Percentiles rank a stretch among this genome's conserved stretches.
phyloP scores from a whole-genome alignment of 768 basidiomycete species.

The Leucocoprinus birnbaumii region DNA sequence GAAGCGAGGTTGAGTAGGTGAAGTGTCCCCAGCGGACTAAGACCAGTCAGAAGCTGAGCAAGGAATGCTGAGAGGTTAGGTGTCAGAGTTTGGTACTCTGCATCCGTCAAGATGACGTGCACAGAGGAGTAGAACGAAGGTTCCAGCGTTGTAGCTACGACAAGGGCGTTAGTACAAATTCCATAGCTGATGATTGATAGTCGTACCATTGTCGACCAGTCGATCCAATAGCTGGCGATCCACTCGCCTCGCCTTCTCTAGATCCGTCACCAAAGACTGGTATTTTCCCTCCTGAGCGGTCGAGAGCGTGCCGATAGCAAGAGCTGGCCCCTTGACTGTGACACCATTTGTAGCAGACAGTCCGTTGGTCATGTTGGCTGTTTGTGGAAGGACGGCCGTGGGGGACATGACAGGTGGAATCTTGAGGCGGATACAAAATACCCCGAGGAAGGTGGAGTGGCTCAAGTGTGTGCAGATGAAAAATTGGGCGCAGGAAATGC shows the following conservation, averaged over 20 bases:
- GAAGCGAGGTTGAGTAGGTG: constrained; percentile 56
- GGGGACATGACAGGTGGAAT: constrained; percentile 49
- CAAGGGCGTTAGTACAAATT: not conserved
- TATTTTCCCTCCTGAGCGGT: constrained; percentile 82
- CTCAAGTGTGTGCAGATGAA: not conserved
- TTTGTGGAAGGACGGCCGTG: constrained; percentile 43
- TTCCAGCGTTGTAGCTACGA: constrained; percentile 54
- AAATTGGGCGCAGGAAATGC: not conserved
- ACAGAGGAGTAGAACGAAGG: constrained; percentile 59
- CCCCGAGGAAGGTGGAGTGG: not conserved
- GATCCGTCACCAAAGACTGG: constrained; percentile 60
- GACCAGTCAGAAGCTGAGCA: constrained; percentile 53
- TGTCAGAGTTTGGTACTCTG: constrained; percentile 59
- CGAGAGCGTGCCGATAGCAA: constrained; percentile 75
- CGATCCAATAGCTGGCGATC: constrained; percentile 84
- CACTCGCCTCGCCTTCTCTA: constrained; percentile 53
- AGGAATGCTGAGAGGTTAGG: constrained; percentile 56
- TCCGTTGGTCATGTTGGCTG: constrained; percentile 15
- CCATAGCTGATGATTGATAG: not conserved
- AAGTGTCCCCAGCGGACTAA: constrained; percentile 67
- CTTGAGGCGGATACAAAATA: not conserved
- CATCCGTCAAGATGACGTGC: constrained; percentile 59
- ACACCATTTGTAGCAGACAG: constrained; percentile 15
- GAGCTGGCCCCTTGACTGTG: constrained; percentile 43
- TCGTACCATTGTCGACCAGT: constrained; percentile 73